Base-by-base conservation (phyloP, 208 protist species). In the Jaenimonas drosophilae region DNA sequence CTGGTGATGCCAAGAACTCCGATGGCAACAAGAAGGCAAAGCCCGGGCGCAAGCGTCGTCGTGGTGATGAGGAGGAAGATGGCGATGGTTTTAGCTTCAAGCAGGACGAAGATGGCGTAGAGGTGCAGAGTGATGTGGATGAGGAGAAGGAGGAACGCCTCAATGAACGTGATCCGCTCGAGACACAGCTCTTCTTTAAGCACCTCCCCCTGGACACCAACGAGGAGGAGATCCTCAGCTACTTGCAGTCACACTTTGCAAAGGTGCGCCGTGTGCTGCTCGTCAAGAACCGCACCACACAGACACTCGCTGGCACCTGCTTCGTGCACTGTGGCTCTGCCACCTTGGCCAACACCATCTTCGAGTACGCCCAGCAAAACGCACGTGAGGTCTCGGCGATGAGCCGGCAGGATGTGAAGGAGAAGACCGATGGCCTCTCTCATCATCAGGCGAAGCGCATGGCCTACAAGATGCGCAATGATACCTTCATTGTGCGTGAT, bases 41-140 rank as follows among this genome's bases (percentile, higher is more conserved):
- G 14, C 37, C 37, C 6, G n/a, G 50, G 47, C 2, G 20, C 25
- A 3, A 20, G 17, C 36, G 36, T 32, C 24, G 34, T 27, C 49
- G 23, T 48, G 41, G 50, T 45, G 62, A 55, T n/a, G 63, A 41
- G 4, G 67, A 63, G n/a, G 53, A 52, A 1, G 60, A 70, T 38
- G 64, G 45, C 44, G 64, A 49, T 24, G 37, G 27, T 2, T 69
- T 72, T 30, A 68, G 20, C 31, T 71, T 71, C 45, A 49, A 36
- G 23, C 49, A 46, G 38, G 54, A 60, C 39, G 77, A 81, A 31
- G 72, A 68, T 9, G 74, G 67, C 21, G 61, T 37, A 26, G 84
- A 94, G 64, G 81, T 94, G 49, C 80, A 94, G 59, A 89, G 79
- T 42, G 86, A 94, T 36, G 76, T 94, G 20, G 86, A 94, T 41